phyloP scores from a whole-genome alignment of 345 rosid species.

The Lagerstroemia speciosa region DNA sequence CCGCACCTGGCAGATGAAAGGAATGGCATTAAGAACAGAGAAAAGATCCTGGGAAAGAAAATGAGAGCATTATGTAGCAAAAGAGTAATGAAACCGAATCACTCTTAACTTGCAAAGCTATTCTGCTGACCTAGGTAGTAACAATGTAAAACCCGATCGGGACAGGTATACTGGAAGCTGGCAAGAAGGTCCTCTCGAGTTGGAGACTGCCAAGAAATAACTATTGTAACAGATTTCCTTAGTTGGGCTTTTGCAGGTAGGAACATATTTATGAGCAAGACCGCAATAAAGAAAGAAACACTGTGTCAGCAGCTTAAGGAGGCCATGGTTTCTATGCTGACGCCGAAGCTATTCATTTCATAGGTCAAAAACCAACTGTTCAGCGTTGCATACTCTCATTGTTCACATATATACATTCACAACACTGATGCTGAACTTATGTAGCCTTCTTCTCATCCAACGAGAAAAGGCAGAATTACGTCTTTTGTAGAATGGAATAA shows the following conservation, averaged over 20 bases:
- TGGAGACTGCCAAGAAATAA: neutral
- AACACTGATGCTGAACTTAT: too few species aligned
- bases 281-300: neutral
- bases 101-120: neutral
- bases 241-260: neutral
- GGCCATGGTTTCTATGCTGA: neutral
- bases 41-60: neutral
- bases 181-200: neutral
- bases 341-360: neutral
- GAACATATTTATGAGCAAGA: too few species aligned
- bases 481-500: too few species aligned
- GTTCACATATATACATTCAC: too few species aligned
- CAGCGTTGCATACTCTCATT: neutral
- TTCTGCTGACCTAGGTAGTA: neutral
- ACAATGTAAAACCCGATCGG: neutral
- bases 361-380: neutral
- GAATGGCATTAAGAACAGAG: neutral
- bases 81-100: neutral
- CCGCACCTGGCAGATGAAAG: conserved; percentile 52
- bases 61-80: neutral
- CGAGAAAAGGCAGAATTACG: too few species aligned
- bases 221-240: neutral
- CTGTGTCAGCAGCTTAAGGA: neutral
- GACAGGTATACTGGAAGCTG: neutral
- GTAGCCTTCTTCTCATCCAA: too few species aligned